Evolutionary conservation across 2,329 filamentous ascomycete genomes (phyloP).

Genomic region (Aspergillus unguis): DNA sequence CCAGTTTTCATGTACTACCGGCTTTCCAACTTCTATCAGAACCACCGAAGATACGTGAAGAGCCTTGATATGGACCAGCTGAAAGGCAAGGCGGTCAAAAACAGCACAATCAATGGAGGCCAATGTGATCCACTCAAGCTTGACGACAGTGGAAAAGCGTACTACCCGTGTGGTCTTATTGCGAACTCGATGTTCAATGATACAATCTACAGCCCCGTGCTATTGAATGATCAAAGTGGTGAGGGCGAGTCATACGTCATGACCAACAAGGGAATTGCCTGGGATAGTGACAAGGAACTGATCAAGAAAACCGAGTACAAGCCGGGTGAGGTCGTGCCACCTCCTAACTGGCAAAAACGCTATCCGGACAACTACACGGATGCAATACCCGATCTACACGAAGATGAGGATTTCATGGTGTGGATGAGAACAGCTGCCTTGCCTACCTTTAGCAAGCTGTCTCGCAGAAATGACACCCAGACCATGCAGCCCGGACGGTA

Average conservation of each 20-base stretch:
- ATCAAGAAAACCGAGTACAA: conserved; percentile 70
- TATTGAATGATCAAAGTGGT: conserved; percentile 45
- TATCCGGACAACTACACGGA: conserved; percentile 69
- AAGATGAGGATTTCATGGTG: conserved; percentile 85
- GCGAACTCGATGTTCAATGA: conserved; percentile 98
- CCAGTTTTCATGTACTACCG: conserved; percentile 93
- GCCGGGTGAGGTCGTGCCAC: conserved; percentile 66
- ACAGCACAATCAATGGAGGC: conserved; percentile 60
- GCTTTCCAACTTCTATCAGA: conserved; percentile 97
- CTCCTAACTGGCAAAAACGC: conserved; percentile 75
- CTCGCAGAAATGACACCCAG: conserved; percentile 71
- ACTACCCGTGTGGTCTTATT: conserved; percentile 93
- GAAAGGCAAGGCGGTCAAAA: conserved; percentile 64
- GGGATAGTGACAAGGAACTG: conserved; percentile 75
- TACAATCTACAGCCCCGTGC: conserved; percentile 66
- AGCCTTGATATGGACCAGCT: conserved; percentile 82
- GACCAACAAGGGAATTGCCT: conserved; percentile 76
- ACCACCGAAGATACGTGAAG: conserved; percentile 92
- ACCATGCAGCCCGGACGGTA: conserved; percentile 71
- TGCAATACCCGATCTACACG: conserved; percentile 66
- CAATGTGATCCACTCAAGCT: conserved; percentile 71
- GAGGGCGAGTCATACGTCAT: conserved; percentile 65
- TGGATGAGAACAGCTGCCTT: conserved; percentile 98
- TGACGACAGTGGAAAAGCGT: conserved; percentile 60
- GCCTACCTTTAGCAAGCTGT: conserved; percentile 91